These are phyloP conservation scores for Stachybotrys chartarum DNA, from an alignment of 2,329 filamentous ascomycete species.

Conservation along the genomic window DNA sequence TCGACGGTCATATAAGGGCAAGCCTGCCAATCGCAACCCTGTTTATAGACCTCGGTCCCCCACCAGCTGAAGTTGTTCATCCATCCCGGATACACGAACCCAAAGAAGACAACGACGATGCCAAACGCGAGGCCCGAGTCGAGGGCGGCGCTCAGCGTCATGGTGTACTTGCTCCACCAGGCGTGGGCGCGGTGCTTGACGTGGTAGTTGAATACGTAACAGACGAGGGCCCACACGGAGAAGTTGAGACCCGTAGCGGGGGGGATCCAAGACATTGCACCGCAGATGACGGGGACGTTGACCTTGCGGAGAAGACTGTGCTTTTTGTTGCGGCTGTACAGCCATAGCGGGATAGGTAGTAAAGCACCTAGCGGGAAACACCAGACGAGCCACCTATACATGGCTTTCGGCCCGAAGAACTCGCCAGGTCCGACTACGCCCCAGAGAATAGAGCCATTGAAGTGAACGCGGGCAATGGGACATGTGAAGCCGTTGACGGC, in stretches of 20 bases:
- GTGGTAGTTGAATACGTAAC: slow-evolving; percentile 75
- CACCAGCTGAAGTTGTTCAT: slow-evolving; percentile 74
- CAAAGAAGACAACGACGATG: slow-evolving; percentile 79
- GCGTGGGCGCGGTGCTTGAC: slow-evolving; percentile 60
- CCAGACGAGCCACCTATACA: slow-evolving; percentile 73
- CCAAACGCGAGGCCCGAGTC: slow-evolving; percentile 79
- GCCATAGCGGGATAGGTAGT: slow-evolving; percentile 67
- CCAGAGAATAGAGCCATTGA: slow-evolving; percentile 87
- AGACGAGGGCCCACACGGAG: slow-evolving; percentile 78
- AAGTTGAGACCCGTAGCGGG: slow-evolving; percentile 84
- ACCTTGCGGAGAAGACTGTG: slow-evolving; percentile 65
- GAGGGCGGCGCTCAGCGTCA: slow-evolving; percentile 77
- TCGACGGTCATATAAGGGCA: slow-evolving; percentile 62
- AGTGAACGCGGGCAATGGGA: slow-evolving; percentile 79
- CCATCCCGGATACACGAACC: slow-evolving; percentile 73
- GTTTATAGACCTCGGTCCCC: slow-evolving; percentile 81
- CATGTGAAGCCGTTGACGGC: slow-evolving; percentile 87
- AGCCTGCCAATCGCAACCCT: slow-evolving; percentile 78
- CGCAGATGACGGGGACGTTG: slow-evolving; percentile 77
- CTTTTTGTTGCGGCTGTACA: slow-evolving; percentile 54
- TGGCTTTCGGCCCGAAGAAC: slow-evolving; percentile 71
- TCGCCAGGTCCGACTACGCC: slow-evolving; percentile 76
- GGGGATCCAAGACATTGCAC: slow-evolving; percentile 78
- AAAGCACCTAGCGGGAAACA: slow-evolving; percentile 73
- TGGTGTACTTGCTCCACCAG: slow-evolving; percentile 91